Evolutionary conservation across 768 basidiomycete species (phyloP).

Genomic region (Termitomyces sp.): DNA sequence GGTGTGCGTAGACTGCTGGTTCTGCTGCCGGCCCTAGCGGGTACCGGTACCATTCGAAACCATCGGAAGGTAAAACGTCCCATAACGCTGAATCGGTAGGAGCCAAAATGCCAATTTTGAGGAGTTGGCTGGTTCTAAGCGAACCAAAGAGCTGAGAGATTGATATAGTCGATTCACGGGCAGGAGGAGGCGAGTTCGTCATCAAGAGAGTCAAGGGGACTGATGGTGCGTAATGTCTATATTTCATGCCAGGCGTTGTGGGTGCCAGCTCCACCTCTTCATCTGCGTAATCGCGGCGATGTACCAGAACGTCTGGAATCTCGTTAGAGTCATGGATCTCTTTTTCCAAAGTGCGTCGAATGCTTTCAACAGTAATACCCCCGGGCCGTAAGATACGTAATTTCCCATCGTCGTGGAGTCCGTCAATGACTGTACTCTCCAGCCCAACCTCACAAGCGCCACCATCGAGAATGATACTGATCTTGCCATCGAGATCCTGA

Average conservation of each 20-base stretch:
- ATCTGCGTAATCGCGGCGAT: constrained; percentile 74
- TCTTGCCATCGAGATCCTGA: constrained; percentile 72
- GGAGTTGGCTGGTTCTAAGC: constrained; percentile 27
- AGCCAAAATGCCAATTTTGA: constrained; percentile 69
- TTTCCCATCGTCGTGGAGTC: constrained; percentile 67
- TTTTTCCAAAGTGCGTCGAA: constrained; percentile 56
- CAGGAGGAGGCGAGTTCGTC: constrained; percentile 43
- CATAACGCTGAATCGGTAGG: constrained; percentile 56
- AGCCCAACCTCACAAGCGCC: constrained; percentile 86
- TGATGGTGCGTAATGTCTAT: constrained; percentile 92
- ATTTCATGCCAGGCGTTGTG: constrained; percentile 99
- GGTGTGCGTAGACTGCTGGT: constrained; percentile 69
- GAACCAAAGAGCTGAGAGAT: constrained; percentile 40
- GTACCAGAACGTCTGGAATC: constrained; percentile 68
- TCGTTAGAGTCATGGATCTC: constrained; percentile 27
- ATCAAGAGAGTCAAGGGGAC: constrained; percentile 80
- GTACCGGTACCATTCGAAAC: constrained; percentile 56
- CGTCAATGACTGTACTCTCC: constrained; percentile 96
- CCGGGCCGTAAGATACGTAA: constrained; percentile 88
- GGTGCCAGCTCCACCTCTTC: constrained; percentile 71
- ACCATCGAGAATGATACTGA: constrained; percentile 86
- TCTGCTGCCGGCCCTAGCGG: constrained; percentile 48
- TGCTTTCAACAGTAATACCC: constrained; percentile 87
- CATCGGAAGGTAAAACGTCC: constrained; percentile 27
- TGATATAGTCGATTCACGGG: constrained; percentile 26